Evolutionary conservation across 345 rosid species (phyloP).

Genomic region (Sapria himalayana): DNA sequence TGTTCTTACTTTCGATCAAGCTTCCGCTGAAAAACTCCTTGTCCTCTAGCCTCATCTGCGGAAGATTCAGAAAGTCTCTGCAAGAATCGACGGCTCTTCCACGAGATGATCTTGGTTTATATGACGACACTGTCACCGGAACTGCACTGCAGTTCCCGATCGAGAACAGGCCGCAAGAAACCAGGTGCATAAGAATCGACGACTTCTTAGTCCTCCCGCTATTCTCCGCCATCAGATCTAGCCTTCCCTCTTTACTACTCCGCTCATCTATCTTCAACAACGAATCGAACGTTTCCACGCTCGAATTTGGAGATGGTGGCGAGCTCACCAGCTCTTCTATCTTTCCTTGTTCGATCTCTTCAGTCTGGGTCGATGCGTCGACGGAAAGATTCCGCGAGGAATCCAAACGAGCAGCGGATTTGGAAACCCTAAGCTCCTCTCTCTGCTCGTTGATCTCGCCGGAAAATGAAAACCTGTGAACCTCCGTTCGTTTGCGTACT

Average conservation of each 20-base stretch:
- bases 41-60: constrained; percentile 51
- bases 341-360: too few species aligned
- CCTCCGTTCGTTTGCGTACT: constrained; percentile 9
- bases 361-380: constrained; percentile 84
- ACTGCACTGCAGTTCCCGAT: constrained; percentile 51
- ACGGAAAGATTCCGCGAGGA: constrained; percentile 36
- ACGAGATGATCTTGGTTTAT: constrained; percentile 27
- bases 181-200: constrained; percentile 74
- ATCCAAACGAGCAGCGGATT: constrained; percentile 32
- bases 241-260: constrained; percentile 14
- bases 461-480: constrained; percentile 18
- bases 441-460: constrained; percentile 24
- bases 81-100: constrained; percentile 21
- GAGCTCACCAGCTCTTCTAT: constrained; percentile 54
- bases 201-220: constrained; percentile 60
- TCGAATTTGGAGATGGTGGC: constrained; percentile 93
- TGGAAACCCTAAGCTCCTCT: constrained; percentile 64
- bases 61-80: constrained; percentile 15
- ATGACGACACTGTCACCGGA: constrained; percentile 23
- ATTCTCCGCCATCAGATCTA: constrained; percentile 27
- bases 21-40: constrained; percentile 92
- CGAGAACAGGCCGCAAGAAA: constrained; percentile 80
- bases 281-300: constrained; percentile 75
- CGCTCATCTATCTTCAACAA: constrained; percentile 67
- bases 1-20: constrained; percentile 58